These are phyloP conservation scores for Scopulariopsis brevicaulis DNA, from an alignment of 2,329 filamentous ascomycete species.

Conservation along the genomic window DNA sequence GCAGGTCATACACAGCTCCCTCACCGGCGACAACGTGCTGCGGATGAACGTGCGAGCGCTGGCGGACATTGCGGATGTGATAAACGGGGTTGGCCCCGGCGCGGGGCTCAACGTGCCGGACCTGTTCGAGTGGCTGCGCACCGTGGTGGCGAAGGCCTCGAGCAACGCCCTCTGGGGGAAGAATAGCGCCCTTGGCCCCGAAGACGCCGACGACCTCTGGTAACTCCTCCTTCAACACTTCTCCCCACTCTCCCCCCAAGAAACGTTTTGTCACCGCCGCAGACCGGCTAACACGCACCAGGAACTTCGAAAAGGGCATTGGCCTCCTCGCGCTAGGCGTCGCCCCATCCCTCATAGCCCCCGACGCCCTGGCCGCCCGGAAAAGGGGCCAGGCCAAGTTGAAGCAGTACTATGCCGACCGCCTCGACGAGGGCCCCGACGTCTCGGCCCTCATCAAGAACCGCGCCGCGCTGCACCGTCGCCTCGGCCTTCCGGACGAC, in stretches of 20 bases:
- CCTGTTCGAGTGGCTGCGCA: conserved; percentile 24
- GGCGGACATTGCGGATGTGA: conserved; percentile 15
- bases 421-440: conserved; percentile 12
- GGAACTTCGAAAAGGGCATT: conserved; percentile 17
- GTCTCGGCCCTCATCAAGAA: conserved; percentile 16
- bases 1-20: conserved; percentile 19
- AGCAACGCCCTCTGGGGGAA: conserved; percentile 27
- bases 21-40: conserved; percentile 18
- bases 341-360: conserved; percentile 13
- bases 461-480: conserved; percentile 15
- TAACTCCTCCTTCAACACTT: conserved; percentile 8
- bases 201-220: conserved; percentile 26
- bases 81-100: conserved; percentile 13
- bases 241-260: no score
- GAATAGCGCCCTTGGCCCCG: conserved; percentile 24
- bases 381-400: conserved; percentile 13
- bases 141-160: conserved; percentile 23
- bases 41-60: conserved; percentile 23
- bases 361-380: conserved; percentile 13
- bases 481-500: conserved; percentile 14
- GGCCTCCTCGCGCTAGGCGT: conserved; percentile 15
- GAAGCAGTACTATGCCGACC: conserved; percentile 16
- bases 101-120: conserved; percentile 15
- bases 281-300: conserved; percentile 1
- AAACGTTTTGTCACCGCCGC: no score